Evolutionary conservation across 495 filamentous ascomycete species (phyloP), one percentile per base, ranked within the genome.

Genomic region (Rusavskia elegans): DNA sequence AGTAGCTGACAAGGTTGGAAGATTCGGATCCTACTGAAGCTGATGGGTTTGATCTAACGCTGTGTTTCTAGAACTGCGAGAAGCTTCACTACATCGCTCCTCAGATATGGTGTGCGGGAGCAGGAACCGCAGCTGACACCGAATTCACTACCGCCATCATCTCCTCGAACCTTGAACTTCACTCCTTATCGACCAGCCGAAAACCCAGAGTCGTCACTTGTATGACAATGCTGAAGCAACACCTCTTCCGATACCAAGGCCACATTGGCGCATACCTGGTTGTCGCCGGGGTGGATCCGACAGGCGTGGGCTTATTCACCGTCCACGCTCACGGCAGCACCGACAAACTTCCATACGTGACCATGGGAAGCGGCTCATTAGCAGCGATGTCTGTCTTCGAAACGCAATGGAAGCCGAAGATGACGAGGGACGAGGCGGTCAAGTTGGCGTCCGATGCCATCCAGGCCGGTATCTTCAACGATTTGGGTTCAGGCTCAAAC

Each of bases 211-310:
- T 99, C 53, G 89, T 95, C 52, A 99, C 93, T 42, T 94, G 88
- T 75, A 99, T 99, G 93, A 99, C 93, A 13, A 84, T 99, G 74
- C 84, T 99, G 48, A 99, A 99, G 75, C 93, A 99, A 68, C 90
- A 97, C 69, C 84, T 99, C 54, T 99, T 97, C 84, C 82, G 85
- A 55, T 84, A 99, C 73, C 89, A 99, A 65, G 93, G 93, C 51
- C 80, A 99, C 73, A 94, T 99, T 57, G 93, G 93, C 54, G 93
- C 93, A 40, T 99, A 99, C 70, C 81, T 99, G 40, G 93, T 99
- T 17, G 89, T 99, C 46, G 93, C 93, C 3, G 93, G 93, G 53
- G 89, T 94, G 53, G 93, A 99, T 68, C 90, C 93, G 10, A 99
- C 93, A 7, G 93, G 93, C 54, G 78, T 82, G n/a, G 85, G 92